phyloP scores from a whole-genome alignment of 108 stramenopile species.

The Skeletonema menzelii region DNA sequence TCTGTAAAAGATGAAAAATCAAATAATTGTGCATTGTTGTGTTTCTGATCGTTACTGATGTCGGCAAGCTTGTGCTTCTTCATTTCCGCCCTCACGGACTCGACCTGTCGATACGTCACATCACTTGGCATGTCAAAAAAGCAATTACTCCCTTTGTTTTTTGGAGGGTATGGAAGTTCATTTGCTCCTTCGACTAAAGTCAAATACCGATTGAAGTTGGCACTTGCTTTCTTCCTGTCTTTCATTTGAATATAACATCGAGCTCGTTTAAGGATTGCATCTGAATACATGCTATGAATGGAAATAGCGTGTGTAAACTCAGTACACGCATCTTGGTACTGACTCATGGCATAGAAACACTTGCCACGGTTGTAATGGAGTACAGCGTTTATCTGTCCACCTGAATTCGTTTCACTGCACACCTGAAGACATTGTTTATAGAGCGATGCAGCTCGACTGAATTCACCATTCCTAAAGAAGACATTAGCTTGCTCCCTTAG shows the following conservation, averaged over 20 bases:
- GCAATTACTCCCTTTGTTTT: slow-evolving; percentile 42
- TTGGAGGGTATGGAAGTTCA: slow-evolving; percentile 21
- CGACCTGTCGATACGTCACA: slow-evolving; percentile 43
- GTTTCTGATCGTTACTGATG: slow-evolving; percentile 17
- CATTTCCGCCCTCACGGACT: slow-evolving; percentile 57
- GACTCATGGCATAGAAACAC: slow-evolving; percentile 40
- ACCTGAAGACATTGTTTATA: slow-evolving; percentile 40
- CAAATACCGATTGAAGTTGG: slow-evolving; percentile 33
- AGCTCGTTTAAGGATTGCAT: slow-evolving; percentile 43
- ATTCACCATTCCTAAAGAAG: slow-evolving; percentile 40
- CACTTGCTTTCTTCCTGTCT: slow-evolving; percentile 14
- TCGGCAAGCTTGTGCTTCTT: slow-evolving; percentile 33
- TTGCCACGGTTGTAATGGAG: slow-evolving; percentile 53
- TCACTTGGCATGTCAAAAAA: slow-evolving; percentile 76
- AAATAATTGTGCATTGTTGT: slow-evolving; percentile 2
- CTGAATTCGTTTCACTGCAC: slow-evolving; percentile 5
- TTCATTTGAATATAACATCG: slow-evolving; percentile 41
- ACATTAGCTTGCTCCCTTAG: slow-evolving; percentile 45
- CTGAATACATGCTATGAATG: slow-evolving; percentile 46
- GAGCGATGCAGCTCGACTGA: slow-evolving; percentile 28
- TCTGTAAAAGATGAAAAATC: not conserved
- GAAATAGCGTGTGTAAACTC: slow-evolving; percentile 46
- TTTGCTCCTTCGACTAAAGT: slow-evolving; percentile 24
- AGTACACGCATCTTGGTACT: slow-evolving; percentile 37
- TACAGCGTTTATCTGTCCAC: slow-evolving; percentile 47